Evolutionary conservation across 2,329 filamentous ascomycete genomes (phyloP), one percentile per base, ranked within the genome.

Genomic region (Knoxdaviesia proteae): DNA sequence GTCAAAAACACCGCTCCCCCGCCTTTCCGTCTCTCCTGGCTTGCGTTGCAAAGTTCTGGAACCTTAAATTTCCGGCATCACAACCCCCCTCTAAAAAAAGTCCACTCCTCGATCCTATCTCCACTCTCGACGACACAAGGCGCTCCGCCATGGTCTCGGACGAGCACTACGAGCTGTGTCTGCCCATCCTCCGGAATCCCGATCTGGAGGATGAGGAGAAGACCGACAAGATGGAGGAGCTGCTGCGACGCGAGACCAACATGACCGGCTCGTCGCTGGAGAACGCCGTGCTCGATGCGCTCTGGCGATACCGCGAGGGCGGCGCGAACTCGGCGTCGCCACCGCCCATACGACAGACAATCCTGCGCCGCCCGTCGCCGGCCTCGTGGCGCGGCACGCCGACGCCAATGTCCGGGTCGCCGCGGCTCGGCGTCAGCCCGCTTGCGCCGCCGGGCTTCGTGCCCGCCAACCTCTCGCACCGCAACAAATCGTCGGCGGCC

Each of bases 121-220:
- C n/a, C n/a, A n/a, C n/a, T n/a, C 20, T 20, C 20, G 20, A 20
- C 20, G 20, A 20, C 20, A 20, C 20, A 20, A 20, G 20, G 20
- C 20, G 2, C 20, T 20, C 20, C 43, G 70, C 48, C 56, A 94
- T 96, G 88, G 78, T 94, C 48, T 83, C 87, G 53, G 88, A 96
- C 67, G 77, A 87, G 52, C 77, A 88, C 44, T 93, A 92, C 65
- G 86, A 94, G 53, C 73, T 90, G 54, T 94, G 86, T 59, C 74
- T 92, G 57, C 83, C 84, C 42, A 74, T 94, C 55, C 72, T 98
- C 49, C 78, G 90, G 63, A 80, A 94, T 61, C 64, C 75, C 45
- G 68, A 70, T 44, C 68, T 94, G 47, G 84, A 93, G 53, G 90
- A 96, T 49, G 90, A 98, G 61, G 88, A 94, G 55, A 93, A 90